These are phyloP conservation scores for Effrenium voratum DNA, from an alignment of 73 alveolate genomes.

Conservation along the genomic window DNA sequence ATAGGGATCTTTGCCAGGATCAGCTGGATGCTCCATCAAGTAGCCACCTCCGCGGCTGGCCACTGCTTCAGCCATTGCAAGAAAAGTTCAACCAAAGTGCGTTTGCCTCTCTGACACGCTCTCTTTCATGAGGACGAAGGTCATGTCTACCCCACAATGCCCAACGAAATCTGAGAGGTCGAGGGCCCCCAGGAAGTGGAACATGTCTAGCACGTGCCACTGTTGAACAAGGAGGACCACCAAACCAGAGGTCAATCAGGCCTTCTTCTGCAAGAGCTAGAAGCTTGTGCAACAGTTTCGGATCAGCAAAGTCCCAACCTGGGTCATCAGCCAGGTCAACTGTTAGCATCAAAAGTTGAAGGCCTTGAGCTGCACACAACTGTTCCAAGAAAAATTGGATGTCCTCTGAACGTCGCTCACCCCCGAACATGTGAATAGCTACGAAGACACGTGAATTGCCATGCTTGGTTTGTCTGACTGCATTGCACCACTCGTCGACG, in stretches of 20 bases:
- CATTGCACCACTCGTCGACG: constrained; percentile 22
- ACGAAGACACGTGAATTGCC: neutral
- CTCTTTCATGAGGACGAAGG: neutral
- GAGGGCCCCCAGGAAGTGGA: neutral
- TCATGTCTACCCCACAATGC: neutral
- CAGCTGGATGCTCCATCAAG: neutral
- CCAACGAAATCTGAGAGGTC: neutral
- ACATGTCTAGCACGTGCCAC: neutral
- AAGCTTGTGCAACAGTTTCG: neutral
- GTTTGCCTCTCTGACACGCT: neutral
- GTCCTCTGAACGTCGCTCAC: neutral
- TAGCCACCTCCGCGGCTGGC: neutral
- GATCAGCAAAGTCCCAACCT: neutral
- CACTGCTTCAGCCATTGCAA: neutral
- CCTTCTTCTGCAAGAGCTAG: neutral
- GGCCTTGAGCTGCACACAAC: neutral
- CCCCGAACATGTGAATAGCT: constrained; percentile 22
- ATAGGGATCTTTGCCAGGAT: neutral
- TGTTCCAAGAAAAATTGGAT: neutral
- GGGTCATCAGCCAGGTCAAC: neutral
- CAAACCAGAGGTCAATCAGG: neutral
- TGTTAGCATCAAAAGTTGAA: neutral
- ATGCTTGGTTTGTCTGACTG: neutral
- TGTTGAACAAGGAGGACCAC: constrained; percentile 18
- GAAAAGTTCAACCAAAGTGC: neutral